These are phyloP conservation scores for Chamaecyparis obtusa DNA, from an alignment of 75 land plant species.

Conservation along the genomic window DNA sequence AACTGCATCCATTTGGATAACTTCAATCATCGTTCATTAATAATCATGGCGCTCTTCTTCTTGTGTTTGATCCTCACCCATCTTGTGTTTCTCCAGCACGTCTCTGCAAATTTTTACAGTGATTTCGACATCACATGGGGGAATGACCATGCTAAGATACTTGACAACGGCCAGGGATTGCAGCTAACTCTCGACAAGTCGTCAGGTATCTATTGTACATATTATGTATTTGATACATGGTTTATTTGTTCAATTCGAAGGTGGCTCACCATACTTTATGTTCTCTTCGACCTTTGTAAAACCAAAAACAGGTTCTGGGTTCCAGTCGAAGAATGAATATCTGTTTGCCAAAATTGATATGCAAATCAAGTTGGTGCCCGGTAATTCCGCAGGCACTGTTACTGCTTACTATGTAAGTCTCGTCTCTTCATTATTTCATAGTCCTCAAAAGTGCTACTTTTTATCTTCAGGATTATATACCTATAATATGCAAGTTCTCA, in stretches of 20 bases:
- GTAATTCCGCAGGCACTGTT: too few relatives aligned
- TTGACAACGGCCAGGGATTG: conserved; percentile 27
- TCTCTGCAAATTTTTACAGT: conserved; percentile 17
- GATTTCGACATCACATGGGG: conserved; percentile 45
- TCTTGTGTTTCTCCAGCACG: background rate
- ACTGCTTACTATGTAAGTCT: too few relatives aligned
- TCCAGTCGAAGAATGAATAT: background rate
- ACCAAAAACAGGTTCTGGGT: background rate
- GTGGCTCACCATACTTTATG: background rate
- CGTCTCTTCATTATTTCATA: too few relatives aligned
- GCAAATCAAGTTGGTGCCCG: too few relatives aligned
- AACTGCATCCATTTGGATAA: background rate
- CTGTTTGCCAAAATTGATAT: too few relatives aligned
- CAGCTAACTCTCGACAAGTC: conserved; percentile 31
- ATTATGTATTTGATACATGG: background rate
- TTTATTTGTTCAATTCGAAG: background rate
- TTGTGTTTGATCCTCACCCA: background rate
- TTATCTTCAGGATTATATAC: too few relatives aligned
- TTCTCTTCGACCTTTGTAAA: background rate
- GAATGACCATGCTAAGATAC: conserved; percentile 22
- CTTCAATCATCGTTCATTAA: background rate
- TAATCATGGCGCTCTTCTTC: background rate
- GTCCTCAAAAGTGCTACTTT: too few relatives aligned
- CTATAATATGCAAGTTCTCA: too few relatives aligned
- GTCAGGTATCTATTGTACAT: conserved; percentile 18